A percentile compares a stretch with the other conserved stretches of the same genome.
phyloP scores from a whole-genome alignment of 2,329 filamentous ascomycete genomes.

The Intubia oerlemansii region DNA sequence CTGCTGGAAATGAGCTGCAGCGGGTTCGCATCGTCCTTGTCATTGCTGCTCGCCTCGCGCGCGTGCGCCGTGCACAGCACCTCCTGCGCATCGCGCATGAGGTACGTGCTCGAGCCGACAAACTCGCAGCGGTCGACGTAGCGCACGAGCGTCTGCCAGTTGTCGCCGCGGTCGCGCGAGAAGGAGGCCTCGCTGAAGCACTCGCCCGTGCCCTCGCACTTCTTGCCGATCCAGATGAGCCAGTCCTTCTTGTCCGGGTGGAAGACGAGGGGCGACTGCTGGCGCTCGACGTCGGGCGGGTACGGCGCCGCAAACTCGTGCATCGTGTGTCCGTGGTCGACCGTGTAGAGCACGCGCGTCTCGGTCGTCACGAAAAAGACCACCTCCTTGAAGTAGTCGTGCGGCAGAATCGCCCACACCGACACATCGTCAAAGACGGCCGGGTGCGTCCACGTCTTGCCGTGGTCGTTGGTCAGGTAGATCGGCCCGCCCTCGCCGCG shows the following conservation, averaged over 20 bases:
- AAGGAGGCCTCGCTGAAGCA: constrained; percentile 60
- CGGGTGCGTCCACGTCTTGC: constrained; percentile 55
- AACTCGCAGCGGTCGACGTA: constrained; percentile 75
- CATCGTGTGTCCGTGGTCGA: constrained; percentile 55
- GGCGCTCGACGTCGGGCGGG: constrained; percentile 17
- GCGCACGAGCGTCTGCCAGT: constrained; percentile 54
- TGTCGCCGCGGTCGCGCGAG: constrained; percentile 57
- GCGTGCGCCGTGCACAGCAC: constrained; percentile 42
- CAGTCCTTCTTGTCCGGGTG: constrained; percentile 73
- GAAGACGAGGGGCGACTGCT: constrained; percentile 41
- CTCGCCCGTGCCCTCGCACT: constrained; percentile 33
- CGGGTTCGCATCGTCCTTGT: constrained; percentile 39
- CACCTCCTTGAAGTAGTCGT: constrained; percentile 62
- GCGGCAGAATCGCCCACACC: constrained; percentile 51
- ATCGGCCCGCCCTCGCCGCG: constrained; percentile 37
- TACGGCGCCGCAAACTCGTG: constrained; percentile 51
- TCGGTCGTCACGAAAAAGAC: constrained; percentile 65
- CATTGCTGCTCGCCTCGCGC: constrained; percentile 21
- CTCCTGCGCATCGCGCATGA: constrained; percentile 28
- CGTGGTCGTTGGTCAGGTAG: constrained; percentile 64
- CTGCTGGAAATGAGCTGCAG: constrained; percentile 56
- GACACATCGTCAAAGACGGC: constrained; percentile 45
- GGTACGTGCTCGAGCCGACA: constrained; percentile 41
- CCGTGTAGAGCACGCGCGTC: constrained; percentile 53
- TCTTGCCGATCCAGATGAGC: constrained; percentile 73